phyloP scores from a whole-genome alignment of 148 eudicot species.

The Pouteria glomerata region DNA sequence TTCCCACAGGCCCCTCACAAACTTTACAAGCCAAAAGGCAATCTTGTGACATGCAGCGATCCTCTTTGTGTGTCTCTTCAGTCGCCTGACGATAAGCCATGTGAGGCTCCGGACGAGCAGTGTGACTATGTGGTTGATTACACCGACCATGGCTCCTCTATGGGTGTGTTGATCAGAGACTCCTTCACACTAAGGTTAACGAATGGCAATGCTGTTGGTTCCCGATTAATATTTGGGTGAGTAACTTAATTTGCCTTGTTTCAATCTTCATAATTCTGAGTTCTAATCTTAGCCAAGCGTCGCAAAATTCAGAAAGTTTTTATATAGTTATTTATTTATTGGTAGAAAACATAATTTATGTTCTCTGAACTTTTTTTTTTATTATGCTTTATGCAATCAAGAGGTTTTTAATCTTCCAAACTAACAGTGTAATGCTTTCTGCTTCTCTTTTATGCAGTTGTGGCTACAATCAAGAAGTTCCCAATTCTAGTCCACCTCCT shows the following conservation, averaged over 20 bases:
- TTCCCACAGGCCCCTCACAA: conserved; percentile 68
- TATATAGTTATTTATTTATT: not conserved
- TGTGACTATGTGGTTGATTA: conserved; percentile 87
- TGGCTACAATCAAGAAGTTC: conserved; percentile 83
- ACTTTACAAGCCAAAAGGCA: conserved; percentile 69
- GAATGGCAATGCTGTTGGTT: conserved; percentile 43
- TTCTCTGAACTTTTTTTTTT: not conserved
- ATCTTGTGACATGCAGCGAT: conserved; percentile 49
- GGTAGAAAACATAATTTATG: not conserved
- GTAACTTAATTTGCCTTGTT: conserved; percentile 9
- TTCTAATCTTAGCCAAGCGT: not conserved
- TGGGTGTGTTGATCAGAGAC: conserved; percentile 77
- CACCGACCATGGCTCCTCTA: conserved; percentile 78
- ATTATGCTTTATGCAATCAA: not conserved
- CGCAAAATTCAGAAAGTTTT: conserved; percentile 2
- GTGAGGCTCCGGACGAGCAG: conserved; percentile 55
- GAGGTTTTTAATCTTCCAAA: not conserved
- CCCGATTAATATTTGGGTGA: conserved; percentile 72
- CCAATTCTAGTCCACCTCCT: conserved; percentile 40
- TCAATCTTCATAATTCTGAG: not conserved
- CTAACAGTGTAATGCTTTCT: conserved; percentile 8
- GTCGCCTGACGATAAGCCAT: conserved; percentile 38
- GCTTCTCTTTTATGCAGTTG: conserved; percentile 41
- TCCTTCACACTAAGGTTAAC: conserved; percentile 40
- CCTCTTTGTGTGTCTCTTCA: conserved; percentile 59